These are phyloP conservation scores for Gossypium arboreum DNA, from an alignment of 345 rosid genomes.

Conservation along the genomic window DNA sequence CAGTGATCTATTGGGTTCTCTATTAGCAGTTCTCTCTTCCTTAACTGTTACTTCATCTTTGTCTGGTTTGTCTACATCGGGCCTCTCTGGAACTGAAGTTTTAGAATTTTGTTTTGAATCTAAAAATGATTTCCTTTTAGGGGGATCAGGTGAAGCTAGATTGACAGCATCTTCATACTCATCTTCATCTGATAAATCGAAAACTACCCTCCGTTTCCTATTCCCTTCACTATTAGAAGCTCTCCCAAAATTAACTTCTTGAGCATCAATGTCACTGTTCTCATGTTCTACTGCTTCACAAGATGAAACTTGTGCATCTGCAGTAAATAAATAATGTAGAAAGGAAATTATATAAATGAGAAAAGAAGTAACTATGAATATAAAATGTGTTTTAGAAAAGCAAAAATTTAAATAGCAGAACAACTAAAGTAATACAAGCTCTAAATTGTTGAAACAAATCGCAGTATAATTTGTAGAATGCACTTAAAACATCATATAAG, in stretches of 20 bases:
- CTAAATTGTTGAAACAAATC: background rate
- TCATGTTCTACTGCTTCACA: conserved; percentile 32
- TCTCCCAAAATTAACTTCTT: conserved; percentile 42
- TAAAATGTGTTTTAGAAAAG: background rate
- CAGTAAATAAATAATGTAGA: conserved; percentile 34
- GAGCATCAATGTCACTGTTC: conserved; percentile 56
- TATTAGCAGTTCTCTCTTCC: conserved; percentile 32
- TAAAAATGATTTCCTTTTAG: conserved; percentile 32
- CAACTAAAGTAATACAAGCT: background rate
- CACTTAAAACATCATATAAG: background rate
- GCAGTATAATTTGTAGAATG: background rate
- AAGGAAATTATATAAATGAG: conserved; percentile 7
- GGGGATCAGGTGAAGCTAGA: conserved; percentile 62
- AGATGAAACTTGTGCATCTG: conserved; percentile 50
- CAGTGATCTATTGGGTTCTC: conserved; percentile 20
- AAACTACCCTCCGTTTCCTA: conserved; percentile 73
- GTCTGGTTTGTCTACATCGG: conserved; percentile 16
- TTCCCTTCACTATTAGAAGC: conserved; percentile 41
- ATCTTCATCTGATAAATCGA: conserved; percentile 79
- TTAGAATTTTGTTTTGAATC: conserved; percentile 28
- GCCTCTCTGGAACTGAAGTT: conserved; percentile 28
- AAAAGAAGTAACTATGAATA: conserved; percentile 12
- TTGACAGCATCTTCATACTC: conserved; percentile 67
- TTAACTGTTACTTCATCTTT: conserved; percentile 28
- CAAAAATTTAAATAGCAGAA: background rate